A percentile compares a stretch with the other conserved stretches of the same genome.
Conservation (phyloP, 1,284 basidiomycete species). For the Rhodotorula sp. region DNA sequence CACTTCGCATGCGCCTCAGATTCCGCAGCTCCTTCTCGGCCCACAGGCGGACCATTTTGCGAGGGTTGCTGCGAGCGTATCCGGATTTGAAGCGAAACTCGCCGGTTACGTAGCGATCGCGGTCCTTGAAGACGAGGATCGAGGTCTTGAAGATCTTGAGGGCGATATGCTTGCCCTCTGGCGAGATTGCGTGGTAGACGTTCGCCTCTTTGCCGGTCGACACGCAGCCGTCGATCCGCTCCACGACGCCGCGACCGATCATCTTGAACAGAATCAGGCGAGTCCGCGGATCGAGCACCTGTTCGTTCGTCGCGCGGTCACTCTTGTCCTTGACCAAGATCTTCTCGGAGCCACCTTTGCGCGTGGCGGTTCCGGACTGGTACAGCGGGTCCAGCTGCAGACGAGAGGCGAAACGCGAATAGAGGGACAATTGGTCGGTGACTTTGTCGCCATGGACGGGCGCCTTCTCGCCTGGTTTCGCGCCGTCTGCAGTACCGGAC, state of each 20-base stretch:
- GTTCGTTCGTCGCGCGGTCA: slow-evolving; percentile 90
- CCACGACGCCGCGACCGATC: slow-evolving; percentile 79
- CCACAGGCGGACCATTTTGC: slow-evolving; percentile 99
- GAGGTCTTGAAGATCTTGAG: slow-evolving; percentile 99
- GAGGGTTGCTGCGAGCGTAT: slow-evolving; percentile 87
- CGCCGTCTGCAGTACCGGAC: slow-evolving; percentile 11
- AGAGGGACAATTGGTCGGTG: slow-evolving; percentile 64
- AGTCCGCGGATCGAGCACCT: slow-evolving; percentile 88
- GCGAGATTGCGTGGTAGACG: slow-evolving; percentile 38
- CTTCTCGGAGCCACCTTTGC: slow-evolving; percentile 80
- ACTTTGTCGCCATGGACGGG: slow-evolving; percentile 43
- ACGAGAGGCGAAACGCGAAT: slow-evolving; percentile 58
- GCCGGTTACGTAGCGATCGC: slow-evolving; percentile 81
- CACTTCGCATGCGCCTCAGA: slow-evolving; percentile 74
- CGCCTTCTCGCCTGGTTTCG: slow-evolving; percentile 11
- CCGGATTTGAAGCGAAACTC: slow-evolving; percentile 92
- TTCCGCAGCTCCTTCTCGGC: slow-evolving; percentile 99
- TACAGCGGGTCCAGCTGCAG: slow-evolving; percentile 69
- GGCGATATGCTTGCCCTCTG: slow-evolving; percentile 62
- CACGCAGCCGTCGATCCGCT: slow-evolving; percentile 87
- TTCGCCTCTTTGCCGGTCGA: slow-evolving; percentile 90
- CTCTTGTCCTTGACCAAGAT: slow-evolving; percentile 85
- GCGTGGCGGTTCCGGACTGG: slow-evolving; percentile 58
- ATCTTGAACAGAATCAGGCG: slow-evolving; percentile 88
- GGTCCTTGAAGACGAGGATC: slow-evolving; percentile 94